Evolutionary conservation across 73 alveolate genomes (phyloP), one percentile per base, ranked within the genome.

Genomic region (Blepharisma stoltei): DNA sequence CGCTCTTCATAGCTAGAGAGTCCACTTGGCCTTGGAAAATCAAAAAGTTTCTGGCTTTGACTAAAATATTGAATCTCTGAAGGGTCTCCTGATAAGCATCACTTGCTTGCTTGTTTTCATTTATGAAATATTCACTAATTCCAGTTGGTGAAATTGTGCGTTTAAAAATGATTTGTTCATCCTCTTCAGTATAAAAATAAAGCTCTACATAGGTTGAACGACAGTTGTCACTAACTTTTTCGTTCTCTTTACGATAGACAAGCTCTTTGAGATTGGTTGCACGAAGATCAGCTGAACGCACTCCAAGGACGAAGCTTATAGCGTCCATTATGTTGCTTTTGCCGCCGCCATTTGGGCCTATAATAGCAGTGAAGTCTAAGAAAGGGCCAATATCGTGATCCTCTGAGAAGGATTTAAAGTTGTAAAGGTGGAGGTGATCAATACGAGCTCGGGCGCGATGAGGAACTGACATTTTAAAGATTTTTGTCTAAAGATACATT

Each of bases 321-420:
- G 99, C 99, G 76, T 97, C 99, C 75, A 95, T 84, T 25, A 97
- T 86, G 77, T 96, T 97, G 23, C 99, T 92, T 80, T 97, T 97
- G 76, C 99, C 99, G 55, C 96, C 93, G 6, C 99, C 99, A 86
- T 95, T 95, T 0, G 99, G 99, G 7, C 99, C 99, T n/a, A 95
- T 83, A 0, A 96, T 91, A 6, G 95, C 95, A 25, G 99, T 93
- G 79, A 96, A 93, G 70, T 86, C 81, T 32, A 90, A 83, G 87
- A 93, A 96, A 0, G 98, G 96, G 7, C 99, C 99, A 25, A 94
- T 83, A 66, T 88, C 85, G 86, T 96, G 98, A 38, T 85, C 55
- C 47, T 96, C 98, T 81, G 87, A 89, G 76, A 96, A 96, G 6
- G 99, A 96, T 85, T 96, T 96, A 84, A 96, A 96, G 88, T 96